Evolutionary conservation across 2,329 filamentous ascomycete genomes (phyloP), one percentile per base, ranked within the genome.

Genomic region (Colletotrichum brevisporum): DNA sequence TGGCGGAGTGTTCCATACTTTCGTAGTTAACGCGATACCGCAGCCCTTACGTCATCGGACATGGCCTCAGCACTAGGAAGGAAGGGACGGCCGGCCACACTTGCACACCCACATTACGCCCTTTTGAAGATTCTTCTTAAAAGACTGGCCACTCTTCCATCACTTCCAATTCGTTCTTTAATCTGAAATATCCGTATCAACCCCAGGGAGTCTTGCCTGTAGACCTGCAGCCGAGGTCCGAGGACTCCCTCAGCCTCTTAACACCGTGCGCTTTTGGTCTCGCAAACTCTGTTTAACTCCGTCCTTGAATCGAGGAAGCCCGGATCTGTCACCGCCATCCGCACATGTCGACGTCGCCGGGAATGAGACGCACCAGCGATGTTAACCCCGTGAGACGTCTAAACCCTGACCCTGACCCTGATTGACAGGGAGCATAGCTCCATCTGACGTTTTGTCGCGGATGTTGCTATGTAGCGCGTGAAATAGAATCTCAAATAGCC

Each of bases 251-350:
- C 6, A 36, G 31, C 10, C 31, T 24, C 21, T 24, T 24, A 8
- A 6, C 10, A 15, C 24, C 24, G 9, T 47, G 16, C 55, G 6
- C 31, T 43, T n/a, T 43, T n/a, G 6, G 18, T 27, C n/a, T 27
- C 45, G 56, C 56, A 39, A 39, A 16, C 56, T 45, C n/a, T 51
- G 0, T 24, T 57, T 47, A 57, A 47, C 55, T 57, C 55, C 55
- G 55, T 47, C 21, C 31, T 10, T 4, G 31, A 36, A 36, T 10
- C 31, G 10, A 36, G 31, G 31, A 36, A 10, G 31, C 31, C 31
- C 9, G 31, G 31, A 6, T 31, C 27, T 31, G 27, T 31, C 10
- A 9, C 12, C 12, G 43, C 31, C 43, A 16, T 47, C 43, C 43
- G 15, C 43, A 47, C 43, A 16, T 18, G 43, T 16, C 43, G 18